Percentiles rank a stretch among this genome's conserved stretches.
Evolutionary conservation across 2,329 filamentous ascomycete species (phyloP).

Genomic region (Dothistroma septosporum): DNA sequence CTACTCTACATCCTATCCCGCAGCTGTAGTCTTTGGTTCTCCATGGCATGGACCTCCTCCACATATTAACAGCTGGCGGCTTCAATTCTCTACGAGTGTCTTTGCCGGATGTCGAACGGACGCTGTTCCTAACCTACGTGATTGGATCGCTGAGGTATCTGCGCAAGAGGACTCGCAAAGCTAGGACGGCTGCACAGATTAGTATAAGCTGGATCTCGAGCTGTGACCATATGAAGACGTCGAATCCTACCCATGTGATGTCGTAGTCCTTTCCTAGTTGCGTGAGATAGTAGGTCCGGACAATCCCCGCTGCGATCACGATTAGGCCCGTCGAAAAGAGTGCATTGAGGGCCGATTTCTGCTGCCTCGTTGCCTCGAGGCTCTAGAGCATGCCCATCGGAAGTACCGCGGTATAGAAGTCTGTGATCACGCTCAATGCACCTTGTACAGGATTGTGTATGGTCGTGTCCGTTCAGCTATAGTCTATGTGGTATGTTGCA

Average conservation of each 20-base stretch:
- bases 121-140: neutral
- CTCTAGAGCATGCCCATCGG: constrained; percentile 44
- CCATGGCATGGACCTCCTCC: neutral
- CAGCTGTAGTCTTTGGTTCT: neutral
- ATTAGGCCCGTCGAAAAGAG: constrained; percentile 32
- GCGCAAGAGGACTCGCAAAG: constrained; percentile 33
- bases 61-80: neutral
- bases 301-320: constrained; percentile 32
- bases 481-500: constrained; percentile 30
- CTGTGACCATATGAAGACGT: constrained; percentile 40
- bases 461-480: constrained; percentile 38
- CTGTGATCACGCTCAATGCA: constrained; percentile 38
- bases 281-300: constrained; percentile 33
- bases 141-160: constrained; percentile 8
- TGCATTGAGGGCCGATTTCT: constrained; percentile 44
- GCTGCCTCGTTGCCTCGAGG: constrained; percentile 40
- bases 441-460: constrained; percentile 38
- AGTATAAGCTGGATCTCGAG: constrained; percentile 42
- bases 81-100: neutral
- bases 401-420: too few relatives aligned
- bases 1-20: neutral
- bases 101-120: neutral
- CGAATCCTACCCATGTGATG: constrained; percentile 23
- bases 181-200: constrained; percentile 41
- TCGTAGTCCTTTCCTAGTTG: constrained; percentile 2